Evolutionary conservation across 371 early-diverging fungal genomes (phyloP), one percentile per base, ranked within the genome.

Genomic region (Smittium mucronatum): DNA sequence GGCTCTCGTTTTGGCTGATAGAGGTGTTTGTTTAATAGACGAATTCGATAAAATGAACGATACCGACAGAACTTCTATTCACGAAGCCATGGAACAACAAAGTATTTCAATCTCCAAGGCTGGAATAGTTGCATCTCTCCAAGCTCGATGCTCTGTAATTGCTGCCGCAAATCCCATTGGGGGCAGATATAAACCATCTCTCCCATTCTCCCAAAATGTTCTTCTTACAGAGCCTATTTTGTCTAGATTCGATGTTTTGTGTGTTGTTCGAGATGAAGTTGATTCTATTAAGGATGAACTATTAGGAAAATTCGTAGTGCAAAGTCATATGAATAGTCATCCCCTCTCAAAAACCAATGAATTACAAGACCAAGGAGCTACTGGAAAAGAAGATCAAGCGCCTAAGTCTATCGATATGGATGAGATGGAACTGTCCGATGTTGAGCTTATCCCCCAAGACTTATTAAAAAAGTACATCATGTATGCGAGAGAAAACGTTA

Each of bases 51-150:
- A 99, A 79, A 99, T 99, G 99, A 94, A 95, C 72, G 99, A 99
- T 70, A 81, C 86, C 57, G 98, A 97, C 73, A 84, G 97, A 60
- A 92, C 92, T 1, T 87, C 90, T 65, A 98, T 99, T 75, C 99
- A 98, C 86, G 99, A 99, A 82, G 99, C 97, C n/a, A 99, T 99
- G 99, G 99, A 99, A 81, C 99, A 99, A 78, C 99, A 99, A 79
- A 88, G 90, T 74, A 97, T 99, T 71, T 95, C 95, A 59, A 92
- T 99, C 47, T 93, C 95, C 65, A 99, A 99, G 78, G 99, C 99
- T 32, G 98, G 96, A 75, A 99, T 99, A 70, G 93, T 97, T 61
- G 93, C 98, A 0, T 89, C 94, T 0, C 82, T 99, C 30, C 93
- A 96, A 72, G 99, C 99, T 0, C 88, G 99, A 69, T 97, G 97